phyloP scores from a whole-genome alignment of 331 rosid genomes.

The Saraca asoca region DNA sequence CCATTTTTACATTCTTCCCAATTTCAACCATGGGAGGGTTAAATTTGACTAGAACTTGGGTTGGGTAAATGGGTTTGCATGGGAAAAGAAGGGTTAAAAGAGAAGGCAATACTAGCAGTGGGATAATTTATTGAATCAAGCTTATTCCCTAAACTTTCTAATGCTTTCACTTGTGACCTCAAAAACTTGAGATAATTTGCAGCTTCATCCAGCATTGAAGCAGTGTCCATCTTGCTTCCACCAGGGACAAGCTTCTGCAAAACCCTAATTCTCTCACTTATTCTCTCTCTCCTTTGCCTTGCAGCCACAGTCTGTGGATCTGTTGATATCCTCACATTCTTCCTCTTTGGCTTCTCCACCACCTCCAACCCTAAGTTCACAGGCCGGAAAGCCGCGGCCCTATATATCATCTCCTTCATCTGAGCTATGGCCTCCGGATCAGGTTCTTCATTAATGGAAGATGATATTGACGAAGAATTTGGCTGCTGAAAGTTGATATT shows the following conservation, averaged over 20 bases:
- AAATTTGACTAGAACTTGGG: slow-evolving; percentile 45
- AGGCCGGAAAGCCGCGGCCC: slow-evolving; percentile 78
- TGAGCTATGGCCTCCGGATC: slow-evolving; percentile 89
- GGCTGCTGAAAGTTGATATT: slow-evolving; percentile 79
- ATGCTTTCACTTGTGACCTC: slow-evolving; percentile 74
- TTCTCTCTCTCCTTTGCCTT: slow-evolving; percentile 80
- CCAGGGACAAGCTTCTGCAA: slow-evolving; percentile 90
- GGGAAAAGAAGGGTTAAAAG: slow-evolving; percentile 82
- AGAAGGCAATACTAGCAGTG: slow-evolving; percentile 67
- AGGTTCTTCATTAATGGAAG: slow-evolving; percentile 56
- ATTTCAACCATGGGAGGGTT: slow-evolving; percentile 41
- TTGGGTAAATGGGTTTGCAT: slow-evolving; percentile 51
- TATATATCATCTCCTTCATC: slow-evolving; percentile 82
- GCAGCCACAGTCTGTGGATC: slow-evolving; percentile 92
- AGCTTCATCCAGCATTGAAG: slow-evolving; percentile 89
- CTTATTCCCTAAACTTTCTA: slow-evolving; percentile 72
- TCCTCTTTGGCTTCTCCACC: slow-evolving; percentile 66
- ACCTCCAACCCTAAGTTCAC: slow-evolving; percentile 61
- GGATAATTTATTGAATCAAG: slow-evolving; percentile 63
- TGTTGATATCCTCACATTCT: slow-evolving; percentile 64
- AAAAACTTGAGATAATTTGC: slow-evolving; percentile 86
- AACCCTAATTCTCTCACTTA: slow-evolving; percentile 77
- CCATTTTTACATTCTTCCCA: slow-evolving; percentile 14
- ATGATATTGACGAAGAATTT: slow-evolving; percentile 51
- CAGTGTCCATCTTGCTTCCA: slow-evolving; percentile 92